Evolutionary conservation across 371 early-diverging fungal species (phyloP), one percentile per base, ranked within the genome.

Genomic region (Nematocida sp.): DNA sequence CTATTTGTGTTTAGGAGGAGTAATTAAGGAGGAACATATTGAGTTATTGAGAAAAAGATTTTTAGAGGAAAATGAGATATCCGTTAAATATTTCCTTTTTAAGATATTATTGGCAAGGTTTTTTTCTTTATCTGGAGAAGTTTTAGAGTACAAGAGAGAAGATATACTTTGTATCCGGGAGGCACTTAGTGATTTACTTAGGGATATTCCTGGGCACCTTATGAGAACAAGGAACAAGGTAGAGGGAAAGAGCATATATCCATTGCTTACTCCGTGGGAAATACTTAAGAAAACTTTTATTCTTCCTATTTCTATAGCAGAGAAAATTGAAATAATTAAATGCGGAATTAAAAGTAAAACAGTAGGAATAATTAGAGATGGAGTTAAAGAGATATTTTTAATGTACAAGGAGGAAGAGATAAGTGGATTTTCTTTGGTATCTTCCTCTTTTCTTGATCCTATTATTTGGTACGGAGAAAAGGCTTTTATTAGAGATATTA

Each of bases 221-320:
- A 28, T 68, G 40, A 38, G 25, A 16, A 55, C 35, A 38, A 36
- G 48, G 60, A 56, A 56, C 28, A 35, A 42, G 9, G 7, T 28
- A 45, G 35, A 47, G 18, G 40, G 45, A 4, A 32, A 28, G 16
- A 30, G 4, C 11, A 42, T 68, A 5, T 18, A 56, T 11, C 60
- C 49, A 13, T 32, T 59, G 3, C 55, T 68, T 26, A 56, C 69
- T 1, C 47, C 57, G 25, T 68, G 69, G 69, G 60, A 68, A 56
- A 32, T 59, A 42, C 60, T 68, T 30, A 55, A 59, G 38, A 7
- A 42, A 23, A 9, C 23, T 1, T 28, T 68, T 3, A 20, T 23
- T 9, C 48, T 56, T 11, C 13, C 32, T 39, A 48, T 55, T n/a
- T n/a, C 39, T 4, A 55, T 56, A 33, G 39, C 7, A 23, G 16